These are phyloP conservation scores for Aspergillus heteromorphus DNA, from an alignment of 495 filamentous ascomycete species.

Conservation along the genomic window DNA sequence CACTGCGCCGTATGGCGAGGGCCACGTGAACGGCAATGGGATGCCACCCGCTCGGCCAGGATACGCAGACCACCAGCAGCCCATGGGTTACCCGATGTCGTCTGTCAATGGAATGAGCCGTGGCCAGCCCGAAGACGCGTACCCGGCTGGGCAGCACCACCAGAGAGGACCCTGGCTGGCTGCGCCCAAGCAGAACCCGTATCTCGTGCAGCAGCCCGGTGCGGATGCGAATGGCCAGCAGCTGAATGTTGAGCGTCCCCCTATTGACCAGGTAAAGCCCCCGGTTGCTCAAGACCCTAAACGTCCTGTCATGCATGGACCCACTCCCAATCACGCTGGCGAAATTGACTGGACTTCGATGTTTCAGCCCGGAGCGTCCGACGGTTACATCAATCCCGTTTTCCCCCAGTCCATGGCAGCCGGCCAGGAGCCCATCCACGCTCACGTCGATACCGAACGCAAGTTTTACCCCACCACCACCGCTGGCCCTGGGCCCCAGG, in stretches of 20 bases:
- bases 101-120: slow-evolving; percentile 45
- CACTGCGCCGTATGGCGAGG: slow-evolving; percentile 41
- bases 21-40: slow-evolving; percentile 42
- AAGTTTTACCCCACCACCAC: slow-evolving; percentile 43
- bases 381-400: slow-evolving; percentile 55
- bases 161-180: slow-evolving; percentile 42
- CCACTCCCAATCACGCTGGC: slow-evolving; percentile 35
- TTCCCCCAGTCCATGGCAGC: slow-evolving; percentile 50
- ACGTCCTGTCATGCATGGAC: slow-evolving; percentile 40
- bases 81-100: slow-evolving; percentile 41
- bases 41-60: slow-evolving; percentile 34
- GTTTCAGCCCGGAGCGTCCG: slow-evolving; percentile 63
- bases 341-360: slow-evolving; percentile 64
- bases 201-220: slow-evolving; percentile 43
- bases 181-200: slow-evolving; percentile 45
- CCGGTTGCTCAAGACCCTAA: slow-evolving; percentile 39
- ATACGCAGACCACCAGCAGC: slow-evolving; percentile 43
- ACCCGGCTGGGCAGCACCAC: slow-evolving; percentile 32
- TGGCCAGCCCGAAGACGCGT: slow-evolving; percentile 37
- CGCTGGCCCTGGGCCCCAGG: slow-evolving; percentile 34
- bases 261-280: slow-evolving; percentile 47
- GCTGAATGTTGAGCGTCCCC: slow-evolving; percentile 44
- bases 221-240: slow-evolving; percentile 39
- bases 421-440: slow-evolving; percentile 42
- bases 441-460: slow-evolving; percentile 41